A percentile compares a stretch with the other conserved stretches of the same genome.
These are phyloP conservation scores for Zygnema cylindricum DNA, from an alignment of 139 green algal species.

Conservation along the genomic window DNA sequence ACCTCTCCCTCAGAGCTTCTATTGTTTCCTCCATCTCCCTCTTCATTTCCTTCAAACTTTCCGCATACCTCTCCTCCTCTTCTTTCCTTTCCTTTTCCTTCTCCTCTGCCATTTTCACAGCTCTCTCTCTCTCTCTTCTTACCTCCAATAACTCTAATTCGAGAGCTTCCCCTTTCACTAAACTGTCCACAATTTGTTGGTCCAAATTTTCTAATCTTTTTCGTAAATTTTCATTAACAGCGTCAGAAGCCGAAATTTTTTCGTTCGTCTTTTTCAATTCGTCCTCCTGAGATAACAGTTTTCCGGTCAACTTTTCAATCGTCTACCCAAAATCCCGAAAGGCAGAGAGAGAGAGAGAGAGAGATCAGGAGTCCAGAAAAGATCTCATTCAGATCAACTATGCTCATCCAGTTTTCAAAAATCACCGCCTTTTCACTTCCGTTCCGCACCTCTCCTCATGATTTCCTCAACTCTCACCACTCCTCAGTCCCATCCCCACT, in stretches of 20 bases:
- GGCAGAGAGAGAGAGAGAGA: not conserved
- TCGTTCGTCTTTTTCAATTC: not conserved
- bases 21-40: not conserved
- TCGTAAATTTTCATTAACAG: not conserved
- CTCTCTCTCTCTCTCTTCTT: not conserved
- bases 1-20: not conserved
- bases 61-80: not conserved
- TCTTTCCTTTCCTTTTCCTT: not conserved
- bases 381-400: no score
- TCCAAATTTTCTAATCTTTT: not conserved
- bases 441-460: no score
- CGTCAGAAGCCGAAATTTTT: not conserved
- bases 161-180: not conserved
- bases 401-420: no score
- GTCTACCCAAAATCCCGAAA: not conserved
- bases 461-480: no score
- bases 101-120: not conserved
- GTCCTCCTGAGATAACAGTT: not conserved
- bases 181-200: not conserved
- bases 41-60: not conserved
- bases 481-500: no score
- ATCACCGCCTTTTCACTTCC: no score
- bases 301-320: no score
- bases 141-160: not conserved
- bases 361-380: no score